Base-by-base conservation (phyloP, 345 rosid genomes). In the Trapa incisa region DNA sequence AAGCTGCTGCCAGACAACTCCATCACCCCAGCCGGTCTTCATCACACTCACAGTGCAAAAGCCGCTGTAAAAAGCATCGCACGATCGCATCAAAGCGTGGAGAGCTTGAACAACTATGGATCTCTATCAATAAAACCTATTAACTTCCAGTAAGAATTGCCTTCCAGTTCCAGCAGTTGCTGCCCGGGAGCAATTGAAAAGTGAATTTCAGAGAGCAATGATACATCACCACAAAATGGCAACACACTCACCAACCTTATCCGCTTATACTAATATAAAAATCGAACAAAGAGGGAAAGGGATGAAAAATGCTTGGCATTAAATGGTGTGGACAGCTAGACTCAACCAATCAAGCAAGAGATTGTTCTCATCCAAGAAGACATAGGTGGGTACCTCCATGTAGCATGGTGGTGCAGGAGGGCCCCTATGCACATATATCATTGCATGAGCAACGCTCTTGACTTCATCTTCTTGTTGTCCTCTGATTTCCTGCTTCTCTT, bases 371-470 rank as follows among this genome's bases (percentile, higher is more conserved):
- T 85, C 93, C 85, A 92, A 42, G 87, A 92, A 92, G 80, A 80
- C 75, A 80, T 89, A 92, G 50, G 92, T 85, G 39, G 98, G 98
- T 37, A 92, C 97, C 76, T 92, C 97, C 76, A 92, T 79, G 66
- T 92, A 89, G 75, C 78, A 92, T 1, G 97, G 98, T 1, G 97
- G 98, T 16, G 98, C 98, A 37, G 43, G 43, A 41, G 7, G 7
- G 43, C 43, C 7, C 1, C 43, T 13, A 45, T 45, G 5, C 48
- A 2, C 48, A 45, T 32, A 58, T 8, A 58, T 32, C 63, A 5
- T 33, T 33, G 10, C 12, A 37, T 35, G 15, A 33, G 15, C 37
- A 8, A 16, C 38, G 8, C 11, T 0, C 2, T 58, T 29, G 38
- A 58, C 4, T 58, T 58, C 11, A 1, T 16, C 22, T 50, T 50